Evolutionary conservation across 73 alveolate species (phyloP).

Genomic region (Paramecium bursaria): DNA sequence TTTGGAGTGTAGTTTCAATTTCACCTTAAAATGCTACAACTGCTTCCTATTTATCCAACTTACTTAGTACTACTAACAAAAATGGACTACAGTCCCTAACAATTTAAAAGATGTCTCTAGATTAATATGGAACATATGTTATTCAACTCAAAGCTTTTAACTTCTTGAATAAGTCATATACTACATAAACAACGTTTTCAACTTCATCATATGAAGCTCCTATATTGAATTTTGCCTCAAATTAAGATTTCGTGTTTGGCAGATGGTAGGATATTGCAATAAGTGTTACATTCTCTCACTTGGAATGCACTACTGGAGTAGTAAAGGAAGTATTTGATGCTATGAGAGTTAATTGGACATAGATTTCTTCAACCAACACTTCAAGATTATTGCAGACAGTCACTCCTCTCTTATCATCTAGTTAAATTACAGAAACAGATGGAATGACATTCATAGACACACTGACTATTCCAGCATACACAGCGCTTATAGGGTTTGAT

Average conservation of each 20-base stretch:
- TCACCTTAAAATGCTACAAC: background rate
- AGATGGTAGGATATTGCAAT: constrained; percentile 10
- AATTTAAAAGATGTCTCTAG: background rate
- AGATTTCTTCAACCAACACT: too few species aligned
- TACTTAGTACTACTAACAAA: background rate
- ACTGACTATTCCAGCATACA: background rate
- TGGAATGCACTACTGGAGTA: background rate
- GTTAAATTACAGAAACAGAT: constrained; percentile 7
- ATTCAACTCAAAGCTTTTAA: background rate
- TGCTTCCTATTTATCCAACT: background rate
- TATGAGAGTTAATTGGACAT: constrained; percentile 26
- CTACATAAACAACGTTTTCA: background rate
- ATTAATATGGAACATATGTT: constrained; percentile 5
- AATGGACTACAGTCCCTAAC: background rate
- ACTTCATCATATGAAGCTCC: constrained; percentile 39
- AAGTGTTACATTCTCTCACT: background rate
- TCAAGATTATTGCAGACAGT: too few species aligned
- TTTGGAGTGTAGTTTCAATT: constrained; percentile 8
- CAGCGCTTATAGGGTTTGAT: background rate
- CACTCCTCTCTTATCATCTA: too few species aligned
- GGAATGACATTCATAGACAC: background rate
- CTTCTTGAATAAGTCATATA: constrained; percentile 3
- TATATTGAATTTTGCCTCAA: background rate
- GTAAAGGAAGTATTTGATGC: constrained; percentile 21
- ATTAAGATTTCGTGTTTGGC: background rate